Conservation (phyloP, 805 yeast species). For the Huiozyma sinensis region DNA sequence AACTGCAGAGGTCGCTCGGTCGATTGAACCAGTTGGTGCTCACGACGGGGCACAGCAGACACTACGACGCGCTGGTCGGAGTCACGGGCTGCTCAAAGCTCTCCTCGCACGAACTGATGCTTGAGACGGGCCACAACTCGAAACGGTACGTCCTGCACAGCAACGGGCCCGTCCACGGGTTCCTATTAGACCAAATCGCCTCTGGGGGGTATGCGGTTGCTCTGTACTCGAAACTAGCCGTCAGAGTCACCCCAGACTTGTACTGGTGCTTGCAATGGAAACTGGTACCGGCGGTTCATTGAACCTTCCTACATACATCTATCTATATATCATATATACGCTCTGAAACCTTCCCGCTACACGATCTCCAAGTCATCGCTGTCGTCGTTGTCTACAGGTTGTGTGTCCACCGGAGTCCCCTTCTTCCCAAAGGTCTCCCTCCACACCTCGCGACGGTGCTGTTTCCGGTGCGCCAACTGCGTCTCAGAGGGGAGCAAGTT, state of each 20-base stretch:
- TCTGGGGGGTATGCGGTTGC: slow-evolving; percentile 1
- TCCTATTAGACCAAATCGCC: too few relatives aligned
- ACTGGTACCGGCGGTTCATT: neutral
- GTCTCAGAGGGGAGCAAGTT: slow-evolving; percentile 26
- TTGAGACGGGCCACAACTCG: too few relatives aligned
- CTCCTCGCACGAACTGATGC: too few relatives aligned
- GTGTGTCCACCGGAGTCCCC: neutral
- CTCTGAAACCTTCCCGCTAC: slow-evolving; percentile 2
- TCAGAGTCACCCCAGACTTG: slow-evolving; percentile 1
- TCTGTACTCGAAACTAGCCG: slow-evolving; percentile 3
- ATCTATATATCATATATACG: neutral
- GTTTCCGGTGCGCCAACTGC: slow-evolving; percentile 19
- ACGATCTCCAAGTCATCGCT: slow-evolving; percentile 28
- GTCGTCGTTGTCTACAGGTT: slow-evolving; percentile 7
- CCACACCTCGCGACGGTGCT: slow-evolving; percentile 23
- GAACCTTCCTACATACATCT: neutral
- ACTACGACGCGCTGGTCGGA: too few relatives aligned
- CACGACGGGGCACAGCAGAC: too few relatives aligned
- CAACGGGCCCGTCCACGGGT: too few relatives aligned
- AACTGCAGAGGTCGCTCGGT: too few relatives aligned
- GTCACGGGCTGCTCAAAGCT: too few relatives aligned
- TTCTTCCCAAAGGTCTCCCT: slow-evolving; percentile 20
- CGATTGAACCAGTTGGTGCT: too few relatives aligned
- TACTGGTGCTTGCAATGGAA: slow-evolving; percentile 10
- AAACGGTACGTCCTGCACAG: too few relatives aligned